Evolutionary conservation across 345 rosid species (phyloP), one percentile per base, ranked within the genome.

Genomic region (Orychophragmus violaceus): DNA sequence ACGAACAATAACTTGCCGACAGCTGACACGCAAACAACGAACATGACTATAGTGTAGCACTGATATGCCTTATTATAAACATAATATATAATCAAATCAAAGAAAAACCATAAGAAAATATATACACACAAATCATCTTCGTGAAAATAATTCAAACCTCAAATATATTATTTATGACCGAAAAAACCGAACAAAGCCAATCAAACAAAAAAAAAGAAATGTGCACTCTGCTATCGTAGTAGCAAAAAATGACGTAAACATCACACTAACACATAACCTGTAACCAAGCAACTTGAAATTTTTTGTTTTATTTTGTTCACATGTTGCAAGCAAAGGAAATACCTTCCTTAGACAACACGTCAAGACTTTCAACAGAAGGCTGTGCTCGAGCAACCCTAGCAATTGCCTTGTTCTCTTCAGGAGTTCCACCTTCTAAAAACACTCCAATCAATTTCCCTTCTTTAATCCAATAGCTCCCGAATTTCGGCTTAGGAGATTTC

Each of bases 391-490:
- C 99, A 49, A 80, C 82, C 35, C 87, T 90, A 51, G 99, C 96
- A 67, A 94, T 87, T 1, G 92, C 90, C 30, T 81, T 79, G 76
- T 90, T 90, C 80, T 94, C 97, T 39, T 94, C 96, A 1, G 99
- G 85, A 68, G 69, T 79, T 49, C 99, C 99, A 25, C 90, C 84
- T 78, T 94, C 99, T 45, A 94, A 78, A 66, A 94, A 94, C 17
- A 63, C 96, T 74, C 99, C 99, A 10, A 86, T 75, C 13, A 94
- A 55, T 78, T 90, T 94, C 24, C 97, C 91, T 3, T 94, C 87
- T 62, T 94, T 86, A 58, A 94, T 66, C 99, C 97, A 94, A 74
- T 85, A 94, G 36, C 90, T 33, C 12, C 99, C 97, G 44, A 94
- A 94, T 74, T 94, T 94, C 1, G 93, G 84, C 51, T 83, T 86